phyloP scores from a whole-genome alignment of 2,329 filamentous ascomycete genomes.

The Stachybotrys elegans region DNA sequence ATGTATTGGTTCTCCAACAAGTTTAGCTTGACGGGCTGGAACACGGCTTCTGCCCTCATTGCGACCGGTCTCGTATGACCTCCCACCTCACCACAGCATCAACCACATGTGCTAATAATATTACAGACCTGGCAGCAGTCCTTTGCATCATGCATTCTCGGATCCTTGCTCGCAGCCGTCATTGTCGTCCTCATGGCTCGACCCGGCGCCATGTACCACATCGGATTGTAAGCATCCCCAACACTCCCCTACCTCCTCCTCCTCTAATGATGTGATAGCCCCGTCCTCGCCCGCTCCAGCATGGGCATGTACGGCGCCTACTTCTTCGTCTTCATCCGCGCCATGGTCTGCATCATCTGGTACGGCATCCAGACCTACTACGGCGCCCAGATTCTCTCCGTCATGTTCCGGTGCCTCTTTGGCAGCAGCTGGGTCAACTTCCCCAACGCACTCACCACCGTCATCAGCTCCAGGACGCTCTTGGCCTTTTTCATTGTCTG shows the following conservation, averaged over 20 bases:
- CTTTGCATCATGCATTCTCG: slow-evolving; percentile 18
- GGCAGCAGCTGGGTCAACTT: slow-evolving; percentile 24
- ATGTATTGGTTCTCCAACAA: slow-evolving; percentile 22
- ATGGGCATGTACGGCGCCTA: slow-evolving; percentile 28
- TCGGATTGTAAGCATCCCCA: slow-evolving; percentile 15
- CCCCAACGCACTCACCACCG: slow-evolving; percentile 24
- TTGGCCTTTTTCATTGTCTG: slow-evolving; percentile 33
- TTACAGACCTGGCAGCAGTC: slow-evolving; percentile 20
- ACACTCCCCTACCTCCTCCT: too few relatives aligned
- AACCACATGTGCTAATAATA: neutral
- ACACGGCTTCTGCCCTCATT: slow-evolving; percentile 20
- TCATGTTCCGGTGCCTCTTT: slow-evolving; percentile 26
- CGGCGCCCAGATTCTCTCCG: slow-evolving; percentile 9
- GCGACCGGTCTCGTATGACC: slow-evolving; percentile 17
- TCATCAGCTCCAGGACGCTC: slow-evolving; percentile 27
- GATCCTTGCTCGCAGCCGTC: slow-evolving; percentile 16
- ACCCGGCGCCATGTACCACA: slow-evolving; percentile 19
- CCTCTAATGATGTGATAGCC: too few relatives aligned
- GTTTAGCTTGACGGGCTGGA: slow-evolving; percentile 23
- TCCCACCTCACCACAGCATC: neutral
- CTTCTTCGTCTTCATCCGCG: slow-evolving; percentile 26
- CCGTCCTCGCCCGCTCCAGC: slow-evolving; percentile 19
- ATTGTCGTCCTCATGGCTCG: slow-evolving; percentile 20
- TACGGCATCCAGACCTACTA: slow-evolving; percentile 12
- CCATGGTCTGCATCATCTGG: slow-evolving; percentile 25